A percentile compares a stretch with the other conserved stretches of the same genome.
These are phyloP conservation scores for Spraguea lophii DNA, from an alignment of 371 early-diverging fungal species.

Conservation along the genomic window DNA sequence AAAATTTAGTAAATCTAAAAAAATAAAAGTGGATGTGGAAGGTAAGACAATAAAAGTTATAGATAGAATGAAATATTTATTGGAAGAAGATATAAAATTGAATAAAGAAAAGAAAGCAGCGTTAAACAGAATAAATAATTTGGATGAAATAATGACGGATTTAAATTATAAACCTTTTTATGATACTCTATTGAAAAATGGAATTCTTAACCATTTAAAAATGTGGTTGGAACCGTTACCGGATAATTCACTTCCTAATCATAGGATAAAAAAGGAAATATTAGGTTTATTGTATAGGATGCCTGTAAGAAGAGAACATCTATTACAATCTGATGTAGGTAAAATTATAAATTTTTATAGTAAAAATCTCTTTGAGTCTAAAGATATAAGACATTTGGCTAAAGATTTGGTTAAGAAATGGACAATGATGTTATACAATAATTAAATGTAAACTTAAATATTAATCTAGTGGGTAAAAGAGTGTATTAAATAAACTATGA, in stretches of 20 bases:
- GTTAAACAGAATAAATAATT: conserved; percentile 20
- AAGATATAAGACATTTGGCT: conserved; percentile 30
- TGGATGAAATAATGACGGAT: conserved; percentile 23
- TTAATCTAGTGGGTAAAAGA: no score
- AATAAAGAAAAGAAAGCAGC: conserved; percentile 16
- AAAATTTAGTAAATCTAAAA: neutral
- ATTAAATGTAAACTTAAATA: no score
- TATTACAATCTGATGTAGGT: conserved; percentile 38
- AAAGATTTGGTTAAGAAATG: conserved; percentile 39
- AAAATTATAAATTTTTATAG: conserved; percentile 45
- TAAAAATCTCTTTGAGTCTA: conserved; percentile 38
- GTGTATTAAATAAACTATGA: no score
- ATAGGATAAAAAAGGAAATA: conserved; percentile 33
- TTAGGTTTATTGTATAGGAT: conserved; percentile 29
- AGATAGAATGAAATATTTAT: conserved; percentile 7
- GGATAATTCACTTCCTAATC: conserved; percentile 40
- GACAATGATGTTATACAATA: conserved; percentile 31
- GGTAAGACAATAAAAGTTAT: neutral
- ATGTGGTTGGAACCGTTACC: conserved; percentile 46
- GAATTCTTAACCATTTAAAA: conserved; percentile 28
- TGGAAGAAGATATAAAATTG: conserved; percentile 14
- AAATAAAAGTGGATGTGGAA: neutral
- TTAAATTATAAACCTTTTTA: conserved; percentile 32
- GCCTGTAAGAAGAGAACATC: conserved; percentile 22
- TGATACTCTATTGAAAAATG: conserved; percentile 22